Percentiles rank a stretch among this genome's conserved stretches.
Conservation (phyloP, 208 protist genomes). For the Trypanosoma cruzi region DNA sequence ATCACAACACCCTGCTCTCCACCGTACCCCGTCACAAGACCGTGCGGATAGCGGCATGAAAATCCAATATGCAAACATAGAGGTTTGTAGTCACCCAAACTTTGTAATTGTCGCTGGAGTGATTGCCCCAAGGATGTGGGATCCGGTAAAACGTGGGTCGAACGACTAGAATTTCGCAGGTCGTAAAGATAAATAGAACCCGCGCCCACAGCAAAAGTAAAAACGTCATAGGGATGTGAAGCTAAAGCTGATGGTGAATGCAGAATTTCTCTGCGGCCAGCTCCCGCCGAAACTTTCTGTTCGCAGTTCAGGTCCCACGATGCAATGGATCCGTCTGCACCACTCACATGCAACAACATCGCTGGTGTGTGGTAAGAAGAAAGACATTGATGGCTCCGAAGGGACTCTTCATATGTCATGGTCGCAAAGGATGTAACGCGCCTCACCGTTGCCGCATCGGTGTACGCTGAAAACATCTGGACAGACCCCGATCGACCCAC, state of each 20-base stretch:
- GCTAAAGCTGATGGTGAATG: conserved; percentile 23
- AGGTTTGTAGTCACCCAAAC: conserved; percentile 11
- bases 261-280: conserved; percentile 17
- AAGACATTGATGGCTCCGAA: conserved; percentile 50
- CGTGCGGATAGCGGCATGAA: conserved; percentile 65
- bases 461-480: conserved; percentile 61
- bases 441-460: conserved; percentile 29
- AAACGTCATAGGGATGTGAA: conserved; percentile 43
- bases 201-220: conserved; percentile 52
- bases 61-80: conserved; percentile 43
- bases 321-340: conserved; percentile 39
- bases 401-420: conserved; percentile 35
- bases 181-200: conserved; percentile 55
- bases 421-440: conserved; percentile 73
- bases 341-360: conserved; percentile 55
- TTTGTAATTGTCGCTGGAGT: background rate
- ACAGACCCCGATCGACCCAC: conserved; percentile 72
- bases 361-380: conserved; percentile 69
- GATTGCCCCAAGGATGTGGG: conserved; percentile 11
- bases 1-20: conserved; percentile 47
- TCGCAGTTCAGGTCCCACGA: conserved; percentile 57
- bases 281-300: conserved; percentile 26
- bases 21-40: conserved; percentile 62
- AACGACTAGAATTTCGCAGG: conserved; percentile 28
- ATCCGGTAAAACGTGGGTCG: conserved; percentile 22